Conservation (phyloP, 805 yeast species). For the Teunomyces stri region DNA sequence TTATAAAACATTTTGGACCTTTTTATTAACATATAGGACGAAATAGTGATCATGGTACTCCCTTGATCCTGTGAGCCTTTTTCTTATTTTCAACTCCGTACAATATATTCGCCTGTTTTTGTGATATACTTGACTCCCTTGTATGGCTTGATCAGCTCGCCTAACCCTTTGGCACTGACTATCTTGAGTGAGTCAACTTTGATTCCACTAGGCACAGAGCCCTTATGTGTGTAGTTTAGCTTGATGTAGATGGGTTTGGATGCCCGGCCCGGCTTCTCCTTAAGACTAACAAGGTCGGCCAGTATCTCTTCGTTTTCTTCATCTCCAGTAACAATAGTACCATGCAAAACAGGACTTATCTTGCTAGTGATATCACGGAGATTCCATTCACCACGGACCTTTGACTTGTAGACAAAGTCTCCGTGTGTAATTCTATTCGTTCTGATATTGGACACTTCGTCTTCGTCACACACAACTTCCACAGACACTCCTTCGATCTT, state of each 20-base stretch:
- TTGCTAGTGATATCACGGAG: constrained; percentile 60
- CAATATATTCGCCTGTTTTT: constrained; percentile 54
- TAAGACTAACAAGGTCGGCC: constrained; percentile 10
- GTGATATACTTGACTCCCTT: constrained; percentile 89
- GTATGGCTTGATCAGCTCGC: constrained; percentile 68
- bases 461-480: constrained; percentile 21
- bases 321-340: constrained; percentile 36
- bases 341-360: constrained; percentile 64
- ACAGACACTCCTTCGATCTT: constrained; percentile 33
- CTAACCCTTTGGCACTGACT: constrained; percentile 53
- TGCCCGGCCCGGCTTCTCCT: constrained; percentile 5
- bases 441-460: constrained; percentile 40
- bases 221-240: constrained; percentile 58
- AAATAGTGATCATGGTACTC: constrained; percentile 8
- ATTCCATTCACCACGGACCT: constrained; percentile 64
- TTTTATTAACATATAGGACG: constrained; percentile 8
- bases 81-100: constrained; percentile 27
- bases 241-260: constrained; percentile 40
- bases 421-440: constrained; percentile 72
- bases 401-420: constrained; percentile 56
- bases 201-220: constrained; percentile 73
- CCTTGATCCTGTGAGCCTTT: background rate
- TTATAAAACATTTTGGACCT: background rate
- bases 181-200: constrained; percentile 65
- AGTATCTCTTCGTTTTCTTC: constrained; percentile 6